Evolutionary conservation across 306 rosid genomes (phyloP), one percentile per base, ranked within the genome.

Genomic region (Alnus rubra): DNA sequence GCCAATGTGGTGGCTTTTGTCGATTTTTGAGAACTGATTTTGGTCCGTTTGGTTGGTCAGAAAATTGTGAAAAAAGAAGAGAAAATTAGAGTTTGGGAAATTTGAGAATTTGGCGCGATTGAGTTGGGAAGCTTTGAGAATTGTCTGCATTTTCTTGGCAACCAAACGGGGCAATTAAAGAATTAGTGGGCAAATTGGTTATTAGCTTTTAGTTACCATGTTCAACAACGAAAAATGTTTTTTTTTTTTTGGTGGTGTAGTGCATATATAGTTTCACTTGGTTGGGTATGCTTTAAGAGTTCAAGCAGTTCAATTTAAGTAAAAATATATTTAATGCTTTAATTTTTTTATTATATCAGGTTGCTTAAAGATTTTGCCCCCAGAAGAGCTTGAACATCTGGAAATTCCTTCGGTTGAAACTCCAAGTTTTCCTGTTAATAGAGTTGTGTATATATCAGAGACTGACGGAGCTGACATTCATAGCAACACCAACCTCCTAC

Each of bases 281-380:
- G 23, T 53, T 53, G 59, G 8, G 59, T 49, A 11, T 49, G 52
- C 19, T 53, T 4, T 53, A 15, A 18, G 4, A 53, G 59, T 53
- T 16, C 59, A 53, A 53, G 59, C 59, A 1, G 59, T 14, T 53
- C 8, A 53, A 53, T 53, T 50, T 53, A 53, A 53, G 52, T 10
- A 53, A 16, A 53, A 16, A 4, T 16, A 4, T 53, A 16, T 53
- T 53, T 16, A 28, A 9, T 3, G 28, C 65, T 28, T 23, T 59
- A 9, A 23, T 28, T 59, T 28, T 28, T 28, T 30, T 56, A 78
- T 82, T 65, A 30, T 83, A n/a, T 50, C 77, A 94, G 98, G 93
- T 91, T 95, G 98, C 78, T 88, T 95, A 90, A 83, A 89, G 73
- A 86, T 95, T 64, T 84, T 92, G 63, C 89, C 95, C 44, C 90